A percentile compares a stretch with the other conserved stretches of the same genome.
Evolutionary conservation across 2,329 filamentous ascomycete species (phyloP).

Genomic region (Hymenoscyphus repandus): DNA sequence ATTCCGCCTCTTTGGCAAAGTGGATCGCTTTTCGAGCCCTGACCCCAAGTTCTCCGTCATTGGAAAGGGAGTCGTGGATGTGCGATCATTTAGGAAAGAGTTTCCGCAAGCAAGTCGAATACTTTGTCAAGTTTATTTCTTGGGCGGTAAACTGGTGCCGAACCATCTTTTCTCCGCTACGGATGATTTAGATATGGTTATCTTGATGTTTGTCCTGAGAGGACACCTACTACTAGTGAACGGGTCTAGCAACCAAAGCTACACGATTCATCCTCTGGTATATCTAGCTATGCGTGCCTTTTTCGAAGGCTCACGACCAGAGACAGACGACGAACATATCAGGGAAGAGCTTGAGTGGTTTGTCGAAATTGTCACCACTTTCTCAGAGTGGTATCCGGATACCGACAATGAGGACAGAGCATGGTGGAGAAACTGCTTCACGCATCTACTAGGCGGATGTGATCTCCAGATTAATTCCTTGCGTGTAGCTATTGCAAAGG

Average conservation of each 20-base stretch:
- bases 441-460: constrained; percentile 17
- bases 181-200: constrained; percentile 23
- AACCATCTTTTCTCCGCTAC: constrained; percentile 15
- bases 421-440: constrained; percentile 25
- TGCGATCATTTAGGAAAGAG: constrained; percentile 16
- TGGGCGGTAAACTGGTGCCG: constrained; percentile 22
- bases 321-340: constrained; percentile 13
- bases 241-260: constrained; percentile 12
- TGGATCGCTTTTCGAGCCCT: constrained; percentile 17
- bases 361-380: constrained; percentile 19
- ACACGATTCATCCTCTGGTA: constrained; percentile 21
- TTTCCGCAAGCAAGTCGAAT: constrained; percentile 12
- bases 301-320: constrained; percentile 7
- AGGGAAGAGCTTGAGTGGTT: constrained; percentile 21
- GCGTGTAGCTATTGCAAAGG: constrained; percentile 16
- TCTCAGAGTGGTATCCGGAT: constrained; percentile 22
- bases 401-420: constrained; percentile 14
- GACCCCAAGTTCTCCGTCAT: constrained; percentile 17
- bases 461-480: constrained; percentile 17
- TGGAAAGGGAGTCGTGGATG: constrained; percentile 20
- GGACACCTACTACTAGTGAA: constrained; percentile 20
- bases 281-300: constrained; percentile 19
- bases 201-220: constrained; percentile 20
- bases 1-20: constrained; percentile 19
- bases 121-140: constrained; percentile 21